Base-by-base conservation (phyloP, 176 grass and related monocot species). In the Luzula sylvatica region DNA sequence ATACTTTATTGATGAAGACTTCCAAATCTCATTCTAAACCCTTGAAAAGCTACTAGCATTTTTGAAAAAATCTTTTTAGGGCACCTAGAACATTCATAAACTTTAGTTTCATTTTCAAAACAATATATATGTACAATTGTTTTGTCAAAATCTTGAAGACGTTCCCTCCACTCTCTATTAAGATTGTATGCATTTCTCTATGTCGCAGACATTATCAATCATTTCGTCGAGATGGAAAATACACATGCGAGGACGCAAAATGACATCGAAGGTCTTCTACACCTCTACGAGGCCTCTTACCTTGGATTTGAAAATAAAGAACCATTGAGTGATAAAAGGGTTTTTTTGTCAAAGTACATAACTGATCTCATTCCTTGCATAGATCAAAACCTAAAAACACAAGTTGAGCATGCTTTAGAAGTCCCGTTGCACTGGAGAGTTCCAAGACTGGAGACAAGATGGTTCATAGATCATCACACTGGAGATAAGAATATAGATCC, bases 391-490 rank as follows among this genome's bases (percentile, higher is more conserved):
- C 13, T 45, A 4, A 15, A 18, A 1, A 20, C 5, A 0, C 1
- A 7, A 3, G 26, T 83, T 0, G 17, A 9, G 1, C 72, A 40
- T 57, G 30, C 79, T n/a, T 23, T 83, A 20, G 50, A 73, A 2
- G 30, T 83, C 11, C 74, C 64, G 16, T 55, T 77, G 8, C 67
- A 83, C 28, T 38, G 61, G 62, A 83, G 62, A 30, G 32, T 53
- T 27, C 19, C 55, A 13, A 67, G 46, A 48, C 43, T 83, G 8
- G 57, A 73, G 0, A 4, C 67, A 7, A 69, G 65, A 53, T 67
- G 65, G 65, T 68, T 50, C 53, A 68, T 79, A 4, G 66, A 71
- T n/a, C 51, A 71, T 4, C 74, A 55, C 7, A 19, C 55, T 11
- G 65, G 47, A 32, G 15, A 52, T 6, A 2, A 1, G 0, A 38